These are phyloP conservation scores for Neotropicomus parvogracilis DNA, from an alignment of 1,284 basidiomycete genomes.

Conservation along the genomic window DNA sequence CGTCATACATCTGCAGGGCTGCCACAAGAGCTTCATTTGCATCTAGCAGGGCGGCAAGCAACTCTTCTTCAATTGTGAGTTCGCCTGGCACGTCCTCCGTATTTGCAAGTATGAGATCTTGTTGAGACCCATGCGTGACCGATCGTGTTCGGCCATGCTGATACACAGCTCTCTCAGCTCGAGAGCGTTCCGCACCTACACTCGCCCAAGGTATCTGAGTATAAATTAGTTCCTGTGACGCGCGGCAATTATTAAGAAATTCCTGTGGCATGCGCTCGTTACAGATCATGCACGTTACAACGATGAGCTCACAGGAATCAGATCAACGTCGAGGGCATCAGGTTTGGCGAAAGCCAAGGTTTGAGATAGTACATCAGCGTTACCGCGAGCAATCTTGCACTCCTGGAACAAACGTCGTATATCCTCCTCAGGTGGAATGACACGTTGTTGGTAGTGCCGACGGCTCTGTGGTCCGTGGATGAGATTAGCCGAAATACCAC, in stretches of 20 bases:
- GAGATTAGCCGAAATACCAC: background rate
- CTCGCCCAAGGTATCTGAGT: slow-evolving; percentile 79
- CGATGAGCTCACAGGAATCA: slow-evolving; percentile 54
- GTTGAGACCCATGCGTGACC: slow-evolving; percentile 20
- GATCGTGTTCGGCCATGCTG: slow-evolving; percentile 24
- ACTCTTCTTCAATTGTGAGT: slow-evolving; percentile 55
- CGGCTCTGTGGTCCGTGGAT: slow-evolving; percentile 11
- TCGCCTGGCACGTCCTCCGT: slow-evolving; percentile 38
- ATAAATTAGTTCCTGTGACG: slow-evolving; percentile 69
- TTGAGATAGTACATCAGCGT: slow-evolving; percentile 64
- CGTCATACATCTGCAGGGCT: slow-evolving; percentile 54
- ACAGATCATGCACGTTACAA: background rate
- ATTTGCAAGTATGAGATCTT: slow-evolving; percentile 20
- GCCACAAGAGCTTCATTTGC: slow-evolving; percentile 58
- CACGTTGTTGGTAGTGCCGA: slow-evolving; percentile 35
- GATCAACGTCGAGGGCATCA: slow-evolving; percentile 55
- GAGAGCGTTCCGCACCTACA: slow-evolving; percentile 65
- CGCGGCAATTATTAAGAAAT: slow-evolving; percentile 66
- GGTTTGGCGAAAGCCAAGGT: slow-evolving; percentile 62
- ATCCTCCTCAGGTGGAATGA: slow-evolving; percentile 74
- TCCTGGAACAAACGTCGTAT: slow-evolving; percentile 75
- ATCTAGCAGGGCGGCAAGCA: slow-evolving; percentile 59
- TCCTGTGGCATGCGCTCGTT: slow-evolving; percentile 44
- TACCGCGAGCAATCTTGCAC: slow-evolving; percentile 70
- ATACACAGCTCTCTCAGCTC: slow-evolving; percentile 28